Percentiles rank a stretch among this genome's conserved stretches.
Evolutionary conservation across 331 rosid genomes (phyloP).

Genomic region (Arachis monticola): DNA sequence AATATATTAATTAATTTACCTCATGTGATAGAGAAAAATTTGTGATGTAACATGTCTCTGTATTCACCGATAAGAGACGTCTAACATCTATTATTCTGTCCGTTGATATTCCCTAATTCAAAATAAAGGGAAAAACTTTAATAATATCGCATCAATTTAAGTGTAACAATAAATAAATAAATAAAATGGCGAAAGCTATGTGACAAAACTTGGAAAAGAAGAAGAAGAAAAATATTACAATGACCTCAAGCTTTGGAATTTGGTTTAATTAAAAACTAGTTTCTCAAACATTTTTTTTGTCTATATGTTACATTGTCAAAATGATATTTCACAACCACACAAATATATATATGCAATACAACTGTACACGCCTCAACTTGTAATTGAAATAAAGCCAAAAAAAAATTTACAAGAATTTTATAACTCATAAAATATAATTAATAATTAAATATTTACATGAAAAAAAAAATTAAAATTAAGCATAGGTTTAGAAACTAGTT

Average conservation of each 20-base stretch:
- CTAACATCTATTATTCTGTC: constrained; percentile 86
- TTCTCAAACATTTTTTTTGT: constrained; percentile 6
- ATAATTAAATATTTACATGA: too few relatives aligned
- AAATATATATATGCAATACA: not conserved
- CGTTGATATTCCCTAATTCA: constrained; percentile 89
- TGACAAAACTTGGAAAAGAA: constrained; percentile 2
- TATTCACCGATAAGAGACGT: constrained; percentile 69
- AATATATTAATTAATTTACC: constrained; percentile 49
- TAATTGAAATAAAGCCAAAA: constrained; percentile 23
- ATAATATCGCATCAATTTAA: not conserved
- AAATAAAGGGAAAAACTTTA: not conserved
- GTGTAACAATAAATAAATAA: not conserved
- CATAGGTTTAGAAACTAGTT: not conserved
- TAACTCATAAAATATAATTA: too few relatives aligned
- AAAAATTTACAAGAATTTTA: not conserved
- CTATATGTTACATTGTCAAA: not conserved
- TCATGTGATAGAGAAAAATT: constrained; percentile 83
- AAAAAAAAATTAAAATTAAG: not conserved
- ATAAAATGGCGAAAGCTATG: not conserved
- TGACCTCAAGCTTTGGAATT: not conserved
- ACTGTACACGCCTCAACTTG: not conserved
- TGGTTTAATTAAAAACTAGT: constrained; percentile 9
- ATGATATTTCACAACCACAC: constrained; percentile 6
- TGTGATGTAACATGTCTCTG: constrained; percentile 73
- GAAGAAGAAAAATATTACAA: not conserved